A percentile compares a stretch with the other conserved stretches of the same genome.
Conservation (phyloP, 1,139 yeast species). For the Zygoascus meyerae region DNA sequence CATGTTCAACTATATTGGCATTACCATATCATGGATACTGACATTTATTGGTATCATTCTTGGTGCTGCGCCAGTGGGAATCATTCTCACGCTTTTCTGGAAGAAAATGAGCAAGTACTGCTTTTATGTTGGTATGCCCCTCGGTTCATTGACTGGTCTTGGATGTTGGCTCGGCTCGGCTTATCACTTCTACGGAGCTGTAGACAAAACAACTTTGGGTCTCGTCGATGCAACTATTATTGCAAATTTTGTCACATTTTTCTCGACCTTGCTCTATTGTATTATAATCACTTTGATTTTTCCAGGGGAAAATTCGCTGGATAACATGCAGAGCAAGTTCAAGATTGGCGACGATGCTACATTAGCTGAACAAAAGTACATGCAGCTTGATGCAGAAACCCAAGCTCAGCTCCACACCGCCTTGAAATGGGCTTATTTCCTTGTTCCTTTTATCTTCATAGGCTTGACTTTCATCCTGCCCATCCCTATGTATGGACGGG, state of each 20-base stretch:
- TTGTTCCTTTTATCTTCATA: conserved; percentile 44
- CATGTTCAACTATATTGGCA: conserved; percentile 71
- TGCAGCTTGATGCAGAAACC: conserved; percentile 14
- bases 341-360: conserved; percentile 57
- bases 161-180: conserved; percentile 45
- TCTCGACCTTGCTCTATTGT: conserved; percentile 3
- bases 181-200: conserved; percentile 20
- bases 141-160: conserved; percentile 42
- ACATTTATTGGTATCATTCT: conserved; percentile 74
- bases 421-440: conserved; percentile 43
- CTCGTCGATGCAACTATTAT: conserved; percentile 75
- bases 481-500: conserved; percentile 16
- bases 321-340: conserved; percentile 37
- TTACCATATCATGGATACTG: conserved; percentile 78
- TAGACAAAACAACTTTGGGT: conserved; percentile 54
- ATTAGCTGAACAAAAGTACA: conserved; percentile 15
- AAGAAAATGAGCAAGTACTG: conserved; percentile 49
- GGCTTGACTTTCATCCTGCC: conserved; percentile 12
- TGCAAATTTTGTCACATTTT: conserved; percentile 56
- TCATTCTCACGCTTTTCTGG: conserved; percentile 64
- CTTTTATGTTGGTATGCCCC: conserved; percentile 40
- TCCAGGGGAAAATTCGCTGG: conserved; percentile 55
- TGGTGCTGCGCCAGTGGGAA: conserved; percentile 76
- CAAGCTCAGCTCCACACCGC: conserved; percentile 27
- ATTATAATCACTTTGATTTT: neutral